Base-by-base conservation (phyloP, 2,329 filamentous ascomycete genomes). In the Trichoderma koningii region DNA sequence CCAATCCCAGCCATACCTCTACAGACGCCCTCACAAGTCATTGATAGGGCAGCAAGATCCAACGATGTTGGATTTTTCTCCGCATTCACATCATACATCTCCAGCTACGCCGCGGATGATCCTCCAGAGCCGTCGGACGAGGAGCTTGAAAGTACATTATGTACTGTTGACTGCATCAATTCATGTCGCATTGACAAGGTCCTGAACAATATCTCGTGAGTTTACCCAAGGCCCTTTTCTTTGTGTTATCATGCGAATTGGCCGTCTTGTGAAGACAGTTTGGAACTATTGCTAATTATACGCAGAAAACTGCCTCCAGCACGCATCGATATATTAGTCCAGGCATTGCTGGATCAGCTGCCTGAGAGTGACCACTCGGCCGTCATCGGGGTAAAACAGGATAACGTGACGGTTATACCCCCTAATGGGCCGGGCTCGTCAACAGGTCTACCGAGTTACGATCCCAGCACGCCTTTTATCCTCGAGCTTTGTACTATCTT, bases 51-150 rank as follows among this genome's bases (percentile, higher is more conserved):
- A 64, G 84, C 90, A 48, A 90, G 92, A 68, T 82, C 88, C 41
- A 86, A 83, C 65, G 95, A 99, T 30, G 88, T 88, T 2, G 93
- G 95, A 6, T 85, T 99, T 56, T 93, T 99, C 75, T 97, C 93
- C 4, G 93, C 94, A 1, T 92, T 99, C 72, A 96, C 94, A 0
- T 96, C 91, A 5, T 99, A 98, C 73, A 93, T 99, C 38, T 96
- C 93, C n/a, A 98, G 94, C 76, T 98, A 99, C 75, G 95, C 96
- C 48, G 96, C 95, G 12, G 95, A 98, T 76, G 95, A 99, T 73
- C 95, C 95, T 14, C 95, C 95, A 0, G 95, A 99, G 78, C 95
- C 95, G 2, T 98, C 95, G 1, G 93, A 98, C 69, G 94, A 98
- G 74, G 95, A 99, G 75, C 83, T 99, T 34, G 95, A 99, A 73